A percentile compares a stretch with the other conserved stretches of the same genome.
phyloP scores from a whole-genome alignment of 2,329 filamentous ascomycete species.

The Aspergillus novoparasiticus region DNA sequence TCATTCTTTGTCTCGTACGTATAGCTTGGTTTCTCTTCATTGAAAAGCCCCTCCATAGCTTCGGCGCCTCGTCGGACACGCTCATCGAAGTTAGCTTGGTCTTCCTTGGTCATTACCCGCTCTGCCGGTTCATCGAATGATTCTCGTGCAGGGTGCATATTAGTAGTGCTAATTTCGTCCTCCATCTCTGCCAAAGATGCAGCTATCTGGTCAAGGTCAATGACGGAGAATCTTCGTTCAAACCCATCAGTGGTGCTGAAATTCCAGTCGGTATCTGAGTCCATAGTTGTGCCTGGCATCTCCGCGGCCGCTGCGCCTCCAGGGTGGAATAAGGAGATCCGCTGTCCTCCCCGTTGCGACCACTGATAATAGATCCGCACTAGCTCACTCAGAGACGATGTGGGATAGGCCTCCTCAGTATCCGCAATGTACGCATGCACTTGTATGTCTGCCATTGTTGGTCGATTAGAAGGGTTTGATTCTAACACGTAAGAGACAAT shows the following conservation, averaged over 20 bases:
- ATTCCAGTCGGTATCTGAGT: slow-evolving; percentile 61
- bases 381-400: slow-evolving; percentile 46
- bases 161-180: slow-evolving; percentile 40
- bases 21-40: slow-evolving; percentile 59
- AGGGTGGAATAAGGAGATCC: slow-evolving; percentile 61
- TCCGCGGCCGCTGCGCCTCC: slow-evolving; percentile 61
- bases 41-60: slow-evolving; percentile 60
- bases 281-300: slow-evolving; percentile 45
- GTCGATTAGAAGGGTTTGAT: slow-evolving; percentile 47
- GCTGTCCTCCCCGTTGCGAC: slow-evolving; percentile 51
- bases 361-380: slow-evolving; percentile 53
- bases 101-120: slow-evolving; percentile 43
- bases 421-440: slow-evolving; percentile 48
- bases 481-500: slow-evolving; percentile 49
- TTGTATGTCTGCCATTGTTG: slow-evolving; percentile 50
- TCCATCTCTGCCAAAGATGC: slow-evolving; percentile 51
- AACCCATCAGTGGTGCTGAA: slow-evolving; percentile 67
- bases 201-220: slow-evolving; percentile 48
- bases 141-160: slow-evolving; percentile 27
- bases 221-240: slow-evolving; percentile 53
- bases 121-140: slow-evolving; percentile 31
- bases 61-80: slow-evolving; percentile 59
- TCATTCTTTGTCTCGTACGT: slow-evolving; percentile 58
- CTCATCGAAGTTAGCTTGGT: slow-evolving; percentile 59
- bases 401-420: slow-evolving; percentile 48